These are phyloP conservation scores for Eudorina sp. DNA, from an alignment of 139 green algal genomes.

Conservation along the genomic window DNA sequence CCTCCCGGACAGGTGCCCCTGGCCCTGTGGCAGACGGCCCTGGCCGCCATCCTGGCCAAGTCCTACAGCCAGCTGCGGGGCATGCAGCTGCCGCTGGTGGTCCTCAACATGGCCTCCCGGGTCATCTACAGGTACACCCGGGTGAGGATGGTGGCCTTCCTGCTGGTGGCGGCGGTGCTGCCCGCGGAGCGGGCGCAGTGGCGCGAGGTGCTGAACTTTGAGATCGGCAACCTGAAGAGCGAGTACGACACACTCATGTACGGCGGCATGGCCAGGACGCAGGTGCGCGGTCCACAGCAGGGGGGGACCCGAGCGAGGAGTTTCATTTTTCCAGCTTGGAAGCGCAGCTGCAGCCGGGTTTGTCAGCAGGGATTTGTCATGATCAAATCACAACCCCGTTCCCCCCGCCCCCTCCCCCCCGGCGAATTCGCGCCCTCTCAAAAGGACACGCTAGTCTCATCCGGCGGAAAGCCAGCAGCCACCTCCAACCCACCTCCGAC, in stretches of 20 bases:
- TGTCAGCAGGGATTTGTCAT: too few species aligned
- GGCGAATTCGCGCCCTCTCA: too few species aligned
- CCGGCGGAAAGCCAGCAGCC: too few species aligned
- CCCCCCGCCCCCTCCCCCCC: too few species aligned
- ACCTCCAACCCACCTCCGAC: too few species aligned
- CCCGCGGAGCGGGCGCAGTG: not conserved
- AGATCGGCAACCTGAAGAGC: conserved; percentile 23
- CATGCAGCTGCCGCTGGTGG: conserved; percentile 52
- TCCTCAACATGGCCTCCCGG: conserved; percentile 41
- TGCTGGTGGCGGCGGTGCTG: not conserved
- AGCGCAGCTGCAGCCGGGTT: too few species aligned
- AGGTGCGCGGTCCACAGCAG: conserved; percentile 4
- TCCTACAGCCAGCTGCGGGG: conserved; percentile 39
- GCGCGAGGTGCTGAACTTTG: not conserved
- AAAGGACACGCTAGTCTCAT: too few species aligned
- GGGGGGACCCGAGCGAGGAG: too few species aligned
- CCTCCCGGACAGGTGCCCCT: conserved; percentile 44
- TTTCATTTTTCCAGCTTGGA: too few species aligned
- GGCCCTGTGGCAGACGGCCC: conserved; percentile 42
- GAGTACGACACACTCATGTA: conserved; percentile 56
- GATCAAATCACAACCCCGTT: too few species aligned
- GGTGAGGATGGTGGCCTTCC: not conserved
- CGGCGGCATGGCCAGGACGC: conserved; percentile 2
- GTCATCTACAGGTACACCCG: conserved; percentile 53
- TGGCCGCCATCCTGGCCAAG: conserved; percentile 40